Percentiles rank a stretch among this genome's conserved stretches.
Conservation (phyloP, 345 rosid species). For the Schrenkiella parvula region DNA sequence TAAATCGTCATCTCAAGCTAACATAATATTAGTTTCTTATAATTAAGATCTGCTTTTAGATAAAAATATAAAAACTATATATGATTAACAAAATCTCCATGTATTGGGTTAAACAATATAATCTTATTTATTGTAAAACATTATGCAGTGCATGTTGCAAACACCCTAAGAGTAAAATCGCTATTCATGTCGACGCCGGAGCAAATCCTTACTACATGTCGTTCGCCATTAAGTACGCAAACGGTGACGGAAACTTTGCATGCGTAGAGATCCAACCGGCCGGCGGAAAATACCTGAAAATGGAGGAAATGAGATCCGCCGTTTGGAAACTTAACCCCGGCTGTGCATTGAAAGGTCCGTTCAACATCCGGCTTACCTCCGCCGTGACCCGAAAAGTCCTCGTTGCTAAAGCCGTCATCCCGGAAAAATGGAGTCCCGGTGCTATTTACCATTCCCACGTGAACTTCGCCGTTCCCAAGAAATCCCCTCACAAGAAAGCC, state of each 20-base stretch:
- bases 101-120: neutral
- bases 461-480: conserved; percentile 32
- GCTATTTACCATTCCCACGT: conserved; percentile 46
- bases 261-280: conserved; percentile 47
- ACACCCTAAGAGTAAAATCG: conserved; percentile 38
- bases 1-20: too few relatives aligned
- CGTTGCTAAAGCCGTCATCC: conserved; percentile 47
- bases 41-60: too few relatives aligned
- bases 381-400: conserved; percentile 29
- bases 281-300: conserved; percentile 43
- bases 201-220: conserved; percentile 63
- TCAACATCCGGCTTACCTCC: conserved; percentile 51
- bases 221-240: conserved; percentile 35
- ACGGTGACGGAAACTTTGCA: conserved; percentile 63
- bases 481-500: neutral
- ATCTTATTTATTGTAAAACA: neutral
- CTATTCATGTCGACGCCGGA: conserved; percentile 55
- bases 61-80: too few relatives aligned
- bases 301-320: conserved; percentile 68
- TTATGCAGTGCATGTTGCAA: conserved; percentile 53
- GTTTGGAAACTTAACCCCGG: conserved; percentile 56
- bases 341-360: conserved; percentile 43
- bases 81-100: neutral
- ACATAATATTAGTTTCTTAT: too few relatives aligned
- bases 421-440: conserved; percentile 59